phyloP scores from a whole-genome alignment of 2,329 filamentous ascomycete genomes.

The Sclerotinia subarctica region DNA sequence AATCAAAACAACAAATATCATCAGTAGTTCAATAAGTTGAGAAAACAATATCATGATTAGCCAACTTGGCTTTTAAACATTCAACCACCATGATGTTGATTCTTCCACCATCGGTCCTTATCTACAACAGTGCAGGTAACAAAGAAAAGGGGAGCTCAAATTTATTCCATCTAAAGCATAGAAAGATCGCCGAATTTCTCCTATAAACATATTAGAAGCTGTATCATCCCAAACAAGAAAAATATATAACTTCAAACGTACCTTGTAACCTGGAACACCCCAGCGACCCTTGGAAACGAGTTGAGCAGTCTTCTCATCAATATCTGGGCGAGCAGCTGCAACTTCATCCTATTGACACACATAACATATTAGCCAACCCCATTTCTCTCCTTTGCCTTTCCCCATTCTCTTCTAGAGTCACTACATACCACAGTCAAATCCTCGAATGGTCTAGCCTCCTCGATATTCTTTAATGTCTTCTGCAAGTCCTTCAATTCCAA shows the following conservation, averaged over 20 bases:
- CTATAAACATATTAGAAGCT: slow-evolving; percentile 57
- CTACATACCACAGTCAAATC: slow-evolving; percentile 91
- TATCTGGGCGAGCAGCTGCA: slow-evolving; percentile 87
- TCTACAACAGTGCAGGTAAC: slow-evolving; percentile 71
- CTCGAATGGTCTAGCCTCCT: slow-evolving; percentile 91
- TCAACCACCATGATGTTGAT: slow-evolving; percentile 24
- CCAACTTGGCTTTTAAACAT: slow-evolving; percentile 14
- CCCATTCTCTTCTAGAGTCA: neutral
- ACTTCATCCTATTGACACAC: slow-evolving; percentile 73
- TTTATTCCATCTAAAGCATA: slow-evolving; percentile 65
- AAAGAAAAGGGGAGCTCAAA: slow-evolving; percentile 39
- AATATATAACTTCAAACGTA: slow-evolving; percentile 45
- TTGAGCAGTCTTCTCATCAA: slow-evolving; percentile 93
- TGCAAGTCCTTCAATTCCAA: slow-evolving; percentile 89
- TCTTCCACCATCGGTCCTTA: slow-evolving; percentile 41
- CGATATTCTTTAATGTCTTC: slow-evolving; percentile 95
- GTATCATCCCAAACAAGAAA: neutral
- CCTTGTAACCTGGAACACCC: slow-evolving; percentile 98
- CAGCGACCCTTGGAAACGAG: slow-evolving; percentile 98
- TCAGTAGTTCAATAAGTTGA: neutral
- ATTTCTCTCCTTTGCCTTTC: slow-evolving; percentile 1
- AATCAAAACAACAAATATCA: slow-evolving; percentile 1
- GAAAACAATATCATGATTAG: slow-evolving; percentile 16
- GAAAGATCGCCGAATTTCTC: slow-evolving; percentile 99
- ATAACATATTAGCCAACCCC: slow-evolving; percentile 19